A percentile compares a stretch with the other conserved stretches of the same genome.
Conservation (phyloP, 768 basidiomycete genomes). For the Grammothele lineata region DNA sequence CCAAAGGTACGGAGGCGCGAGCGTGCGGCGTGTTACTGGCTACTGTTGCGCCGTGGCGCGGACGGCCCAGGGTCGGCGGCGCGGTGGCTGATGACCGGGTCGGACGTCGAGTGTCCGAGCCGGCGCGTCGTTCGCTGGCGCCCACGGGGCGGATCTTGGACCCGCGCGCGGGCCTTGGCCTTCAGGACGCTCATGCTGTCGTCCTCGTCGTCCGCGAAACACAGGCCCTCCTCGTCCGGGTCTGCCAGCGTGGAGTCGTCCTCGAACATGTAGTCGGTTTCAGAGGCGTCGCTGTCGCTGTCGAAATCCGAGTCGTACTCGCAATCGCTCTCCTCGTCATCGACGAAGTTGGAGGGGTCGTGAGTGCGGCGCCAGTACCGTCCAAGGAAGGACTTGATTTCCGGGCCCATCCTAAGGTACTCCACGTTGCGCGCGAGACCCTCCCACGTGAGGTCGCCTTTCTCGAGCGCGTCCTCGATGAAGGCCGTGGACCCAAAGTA, state of each 20-base stretch:
- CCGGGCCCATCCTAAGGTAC: slow-evolving; percentile 72
- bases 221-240: slow-evolving; percentile 16
- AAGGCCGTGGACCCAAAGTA: slow-evolving; percentile 68
- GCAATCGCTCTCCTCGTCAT: slow-evolving; percentile 21
- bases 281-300: slow-evolving; percentile 34
- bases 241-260: slow-evolving; percentile 16
- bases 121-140: slow-evolving; percentile 23
- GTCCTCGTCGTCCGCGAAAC: slow-evolving; percentile 15
- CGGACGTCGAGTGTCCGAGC: slow-evolving; percentile 27
- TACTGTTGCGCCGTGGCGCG: slow-evolving; percentile 12
- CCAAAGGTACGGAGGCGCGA: too few relatives aligned
- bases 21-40: slow-evolving; percentile 7
- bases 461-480: slow-evolving; percentile 65
- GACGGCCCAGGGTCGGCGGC: slow-evolving; percentile 12
- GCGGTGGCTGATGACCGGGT: slow-evolving; percentile 20
- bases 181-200: slow-evolving; percentile 12
- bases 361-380: slow-evolving; percentile 60
- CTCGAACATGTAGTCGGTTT: slow-evolving; percentile 24
- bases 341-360: slow-evolving; percentile 32
- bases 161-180: slow-evolving; percentile 12
- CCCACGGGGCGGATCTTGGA: slow-evolving; percentile 19
- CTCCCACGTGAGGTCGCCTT: slow-evolving; percentile 73
- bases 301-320: slow-evolving; percentile 33
- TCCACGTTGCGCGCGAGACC: slow-evolving; percentile 87
- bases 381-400: slow-evolving; percentile 74